phyloP scores from a whole-genome alignment of 2,329 filamentous ascomycete genomes.

The Ophiosphaerella korrae region DNA sequence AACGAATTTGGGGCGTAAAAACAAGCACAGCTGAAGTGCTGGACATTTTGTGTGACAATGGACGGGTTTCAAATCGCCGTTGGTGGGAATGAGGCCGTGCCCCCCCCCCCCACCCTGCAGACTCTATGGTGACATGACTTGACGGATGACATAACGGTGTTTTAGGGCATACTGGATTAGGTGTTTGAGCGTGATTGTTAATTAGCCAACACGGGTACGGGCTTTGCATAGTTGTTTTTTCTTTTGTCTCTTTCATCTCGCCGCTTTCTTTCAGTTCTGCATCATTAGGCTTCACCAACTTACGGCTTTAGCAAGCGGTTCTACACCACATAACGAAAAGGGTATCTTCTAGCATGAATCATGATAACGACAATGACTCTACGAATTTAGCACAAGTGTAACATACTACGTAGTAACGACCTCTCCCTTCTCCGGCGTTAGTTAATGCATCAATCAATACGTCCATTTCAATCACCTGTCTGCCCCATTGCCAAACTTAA shows the following conservation, averaged over 20 bases:
- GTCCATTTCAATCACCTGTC: too few species aligned
- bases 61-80: conserved; percentile 34
- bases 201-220: too few species aligned
- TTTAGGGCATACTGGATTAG: neutral
- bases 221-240: too few species aligned
- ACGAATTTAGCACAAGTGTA: conserved; percentile 6
- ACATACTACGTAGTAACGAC: conserved; percentile 1
- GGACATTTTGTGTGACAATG: conserved; percentile 42
- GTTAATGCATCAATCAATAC: neutral
- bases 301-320: neutral
- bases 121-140: neutral
- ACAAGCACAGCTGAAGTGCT: conserved; percentile 44
- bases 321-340: neutral
- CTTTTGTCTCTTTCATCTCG: too few species aligned
- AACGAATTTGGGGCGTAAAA: conserved; percentile 39
- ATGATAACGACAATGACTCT: neutral
- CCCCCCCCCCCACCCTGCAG: neutral
- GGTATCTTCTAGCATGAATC: neutral
- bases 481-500: too few species aligned
- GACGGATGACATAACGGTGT: neutral
- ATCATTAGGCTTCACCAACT: neutral
- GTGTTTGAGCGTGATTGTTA: neutral
- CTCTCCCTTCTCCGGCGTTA: conserved; percentile 1
- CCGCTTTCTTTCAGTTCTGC: too few species aligned
- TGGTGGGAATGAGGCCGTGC: conserved; percentile 45